phyloP scores from a whole-genome alignment of 306 rosid genomes.

The Trifolium repens region DNA sequence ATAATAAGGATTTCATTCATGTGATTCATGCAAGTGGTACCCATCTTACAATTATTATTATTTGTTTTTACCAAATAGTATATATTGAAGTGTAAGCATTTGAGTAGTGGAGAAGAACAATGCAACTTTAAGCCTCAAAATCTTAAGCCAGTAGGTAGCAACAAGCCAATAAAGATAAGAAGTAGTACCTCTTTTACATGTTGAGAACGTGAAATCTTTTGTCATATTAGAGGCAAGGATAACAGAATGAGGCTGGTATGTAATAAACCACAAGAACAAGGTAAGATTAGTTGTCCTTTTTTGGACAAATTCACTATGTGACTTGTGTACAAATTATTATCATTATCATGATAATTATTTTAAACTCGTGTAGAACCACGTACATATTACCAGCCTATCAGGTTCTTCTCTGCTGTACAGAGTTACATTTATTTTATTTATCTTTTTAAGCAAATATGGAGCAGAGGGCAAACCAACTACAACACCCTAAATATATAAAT shows the following conservation, averaged over 20 bases:
- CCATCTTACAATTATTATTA: not conserved
- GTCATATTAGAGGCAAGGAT: constrained; percentile 39
- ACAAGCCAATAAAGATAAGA: constrained; percentile 35
- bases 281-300: constrained; percentile 33
- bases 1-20: not conserved
- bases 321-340: constrained; percentile 34
- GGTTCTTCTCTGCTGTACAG: constrained; percentile 31
- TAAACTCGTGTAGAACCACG: constrained; percentile 24
- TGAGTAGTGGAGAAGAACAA: constrained; percentile 17
- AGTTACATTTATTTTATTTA: not conserved
- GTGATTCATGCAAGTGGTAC: constrained; percentile 18
- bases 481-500: too few species aligned
- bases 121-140: not conserved
- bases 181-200: constrained; percentile 8
- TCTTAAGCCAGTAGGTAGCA: not conserved
- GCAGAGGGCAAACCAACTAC: too few species aligned
- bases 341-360: constrained; percentile 33
- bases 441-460: too few species aligned
- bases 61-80: not conserved
- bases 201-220: not conserved
- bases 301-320: constrained; percentile 37
- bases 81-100: constrained; percentile 8
- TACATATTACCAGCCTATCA: constrained; percentile 29
- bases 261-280: constrained; percentile 38
- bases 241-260: constrained; percentile 26